Evolutionary conservation across 768 basidiomycete genomes (phyloP).

Genomic region (Hygrophoropsis aurantiaca): DNA sequence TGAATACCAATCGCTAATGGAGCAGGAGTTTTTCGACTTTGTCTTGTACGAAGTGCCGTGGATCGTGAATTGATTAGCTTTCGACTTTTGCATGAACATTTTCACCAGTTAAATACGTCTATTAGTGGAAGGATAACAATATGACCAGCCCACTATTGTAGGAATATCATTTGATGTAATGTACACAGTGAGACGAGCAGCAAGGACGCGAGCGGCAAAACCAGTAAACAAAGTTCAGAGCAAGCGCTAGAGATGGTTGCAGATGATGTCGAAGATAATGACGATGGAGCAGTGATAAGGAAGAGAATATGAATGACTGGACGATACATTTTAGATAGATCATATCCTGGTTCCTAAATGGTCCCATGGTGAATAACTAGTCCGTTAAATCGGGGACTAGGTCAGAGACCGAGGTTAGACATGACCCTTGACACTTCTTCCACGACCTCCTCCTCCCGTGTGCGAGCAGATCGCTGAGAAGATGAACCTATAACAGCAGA

Average conservation of each 20-base stretch:
- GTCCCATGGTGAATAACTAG: too few relatives aligned
- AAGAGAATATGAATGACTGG: constrained; percentile 6
- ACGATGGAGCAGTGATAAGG: constrained; percentile 18
- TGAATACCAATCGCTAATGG: constrained; percentile 90
- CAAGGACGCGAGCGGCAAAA: constrained; percentile 10
- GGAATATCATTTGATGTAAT: constrained; percentile 47
- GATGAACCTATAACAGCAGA: constrained; percentile 46
- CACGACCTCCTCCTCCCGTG: constrained; percentile 53
- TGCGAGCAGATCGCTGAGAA: constrained; percentile 39
- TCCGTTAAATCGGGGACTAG: too few relatives aligned
- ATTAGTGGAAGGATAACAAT: constrained; percentile 65
- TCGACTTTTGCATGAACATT: constrained; percentile 6
- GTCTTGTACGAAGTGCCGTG: constrained; percentile 92
- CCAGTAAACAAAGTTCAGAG: constrained; percentile 14
- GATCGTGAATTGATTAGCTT: constrained; percentile 61
- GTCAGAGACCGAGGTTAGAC: constrained; percentile 68
- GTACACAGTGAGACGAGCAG: constrained; percentile 30
- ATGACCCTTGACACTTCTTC: constrained; percentile 79
- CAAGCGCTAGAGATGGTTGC: constrained; percentile 20
- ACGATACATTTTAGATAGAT: background rate
- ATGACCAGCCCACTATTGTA: constrained; percentile 56
- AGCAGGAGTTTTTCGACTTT: constrained; percentile 95
- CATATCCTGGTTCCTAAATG: too few relatives aligned
- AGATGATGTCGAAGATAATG: constrained; percentile 20
- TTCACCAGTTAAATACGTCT: constrained; percentile 36